A percentile compares a stretch with the other conserved stretches of the same genome.
phyloP scores from a whole-genome alignment of 2,329 filamentous ascomycete genomes.

The Fusarium illudens region DNA sequence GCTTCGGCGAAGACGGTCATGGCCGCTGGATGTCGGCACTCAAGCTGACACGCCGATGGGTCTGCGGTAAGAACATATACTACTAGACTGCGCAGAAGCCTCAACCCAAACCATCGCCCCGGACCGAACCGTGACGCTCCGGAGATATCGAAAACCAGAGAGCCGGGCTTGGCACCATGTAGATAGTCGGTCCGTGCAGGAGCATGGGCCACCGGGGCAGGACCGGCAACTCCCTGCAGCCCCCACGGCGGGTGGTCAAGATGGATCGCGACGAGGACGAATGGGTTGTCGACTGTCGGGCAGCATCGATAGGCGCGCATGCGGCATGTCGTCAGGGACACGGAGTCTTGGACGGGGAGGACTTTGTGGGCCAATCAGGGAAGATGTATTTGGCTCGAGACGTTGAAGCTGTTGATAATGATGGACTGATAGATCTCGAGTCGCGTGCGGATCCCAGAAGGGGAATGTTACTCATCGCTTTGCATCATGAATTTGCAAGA shows the following conservation, averaged over 20 bases:
- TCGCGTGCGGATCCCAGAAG: constrained; percentile 9
- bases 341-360: constrained; percentile 18
- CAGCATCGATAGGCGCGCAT: constrained; percentile 27
- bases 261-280: constrained; percentile 27
- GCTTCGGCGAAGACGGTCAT: neutral
- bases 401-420: constrained; percentile 21
- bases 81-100: neutral
- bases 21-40: neutral
- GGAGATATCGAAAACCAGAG: constrained; percentile 7
- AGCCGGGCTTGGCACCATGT: constrained; percentile 20
- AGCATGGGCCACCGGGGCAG: constrained; percentile 25
- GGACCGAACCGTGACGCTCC: constrained; percentile 21
- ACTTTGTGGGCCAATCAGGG: constrained; percentile 33
- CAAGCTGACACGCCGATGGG: neutral
- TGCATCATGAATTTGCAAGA: constrained; percentile 6
- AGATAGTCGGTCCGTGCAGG: constrained; percentile 37
- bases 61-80: neutral
- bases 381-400: constrained; percentile 27
- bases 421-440: constrained; percentile 22
- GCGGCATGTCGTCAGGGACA: constrained; percentile 30
- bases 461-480: constrained; percentile 29
- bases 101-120: constrained; percentile 25
- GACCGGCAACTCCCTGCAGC: constrained; percentile 28
- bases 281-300: constrained; percentile 22
- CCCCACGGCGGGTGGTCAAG: constrained; percentile 31